Base-by-base conservation (phyloP, 441 rosid species). In the Adansonia madagascariensis region DNA sequence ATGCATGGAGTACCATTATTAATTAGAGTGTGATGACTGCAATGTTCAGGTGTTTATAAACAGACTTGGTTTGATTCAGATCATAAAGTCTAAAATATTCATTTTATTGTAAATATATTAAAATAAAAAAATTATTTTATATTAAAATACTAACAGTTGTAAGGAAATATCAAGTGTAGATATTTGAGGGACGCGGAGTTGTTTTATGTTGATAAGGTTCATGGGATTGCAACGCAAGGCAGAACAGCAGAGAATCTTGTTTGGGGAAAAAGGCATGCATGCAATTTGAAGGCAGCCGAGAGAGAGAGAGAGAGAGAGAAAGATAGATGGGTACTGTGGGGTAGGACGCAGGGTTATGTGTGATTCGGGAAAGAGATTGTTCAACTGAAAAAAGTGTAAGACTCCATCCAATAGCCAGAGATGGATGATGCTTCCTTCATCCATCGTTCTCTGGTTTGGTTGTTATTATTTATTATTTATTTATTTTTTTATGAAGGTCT, bases 161-260 rank as follows among this genome's bases (percentile, higher is more conserved):
- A 57, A 65, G 1, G 49, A 39, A 17, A 63, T 0, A 27, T 63
- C 5, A 8, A 20, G 31, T 4, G 14, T 17, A 8, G 62, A 20
- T 57, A 10, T 60, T 24, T 12, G 66, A 27, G 20, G 46, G 4
- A 63, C 3, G 44, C 27, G 68, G 22, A 46, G 22, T 35, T 43
- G 44, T 63, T 63, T 31, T 14, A 31, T 15, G 41, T 17, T 24
- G 71, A 46, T 44, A 18, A 43, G 71, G 12, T n/a, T 35, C 22
- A 64, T 63, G 67, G 44, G 17, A 35, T 41, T 64, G 10, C 31
- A 66, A 66, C 52, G 52, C 46, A 18, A 17, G 65, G 65, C 14
- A 59, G 43, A 43, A 46, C 15, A 67, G 39, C 72, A 46, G 53
- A 68, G 57, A 68, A 47, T 68, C 73, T 46, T 68, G 73, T 47